A percentile compares a stretch with the other conserved stretches of the same genome.
phyloP scores from a whole-genome alignment of 2,329 filamentous ascomycete species.

The Aureobasidium vineae region DNA sequence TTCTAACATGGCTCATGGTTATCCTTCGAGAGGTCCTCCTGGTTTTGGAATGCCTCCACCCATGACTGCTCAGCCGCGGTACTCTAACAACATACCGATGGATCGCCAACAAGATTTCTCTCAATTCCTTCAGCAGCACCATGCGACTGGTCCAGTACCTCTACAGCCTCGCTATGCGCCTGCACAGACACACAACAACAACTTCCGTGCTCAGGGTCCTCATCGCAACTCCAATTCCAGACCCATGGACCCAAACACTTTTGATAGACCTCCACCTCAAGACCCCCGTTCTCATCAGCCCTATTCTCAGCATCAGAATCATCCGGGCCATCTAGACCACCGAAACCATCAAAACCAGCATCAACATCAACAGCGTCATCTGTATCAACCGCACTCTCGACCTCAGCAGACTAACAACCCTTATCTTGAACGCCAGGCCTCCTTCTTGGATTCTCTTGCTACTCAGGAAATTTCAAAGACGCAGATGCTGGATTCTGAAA shows the following conservation, averaged over 20 bases:
- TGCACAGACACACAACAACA: conserved; percentile 3
- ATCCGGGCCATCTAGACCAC: background rate
- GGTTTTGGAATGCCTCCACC: background rate
- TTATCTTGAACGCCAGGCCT: conserved; percentile 39
- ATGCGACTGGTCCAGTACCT: background rate
- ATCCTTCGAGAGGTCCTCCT: conserved; percentile 1
- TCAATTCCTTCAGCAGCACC: conserved; percentile 24
- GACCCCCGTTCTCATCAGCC: background rate
- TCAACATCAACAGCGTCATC: background rate
- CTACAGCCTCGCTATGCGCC: background rate
- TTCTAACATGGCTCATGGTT: background rate
- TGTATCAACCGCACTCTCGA: conserved; percentile 25
- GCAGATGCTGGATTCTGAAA: conserved; percentile 63
- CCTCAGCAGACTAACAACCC: conserved; percentile 20
- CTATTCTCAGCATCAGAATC: background rate
- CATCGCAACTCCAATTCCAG: background rate
- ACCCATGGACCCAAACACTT: conserved; percentile 36
- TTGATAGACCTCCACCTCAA: conserved; percentile 31
- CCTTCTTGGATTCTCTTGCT: conserved; percentile 47
- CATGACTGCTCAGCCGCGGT: background rate
- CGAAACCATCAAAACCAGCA: background rate
- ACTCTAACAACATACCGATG: conserved; percentile 10
- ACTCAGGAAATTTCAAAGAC: conserved; percentile 54
- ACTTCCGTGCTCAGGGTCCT: conserved; percentile 6
- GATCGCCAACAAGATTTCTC: conserved; percentile 19